Base-by-base conservation (phyloP, 2,329 filamentous ascomycete species). In the Epichloe bromicola region DNA sequence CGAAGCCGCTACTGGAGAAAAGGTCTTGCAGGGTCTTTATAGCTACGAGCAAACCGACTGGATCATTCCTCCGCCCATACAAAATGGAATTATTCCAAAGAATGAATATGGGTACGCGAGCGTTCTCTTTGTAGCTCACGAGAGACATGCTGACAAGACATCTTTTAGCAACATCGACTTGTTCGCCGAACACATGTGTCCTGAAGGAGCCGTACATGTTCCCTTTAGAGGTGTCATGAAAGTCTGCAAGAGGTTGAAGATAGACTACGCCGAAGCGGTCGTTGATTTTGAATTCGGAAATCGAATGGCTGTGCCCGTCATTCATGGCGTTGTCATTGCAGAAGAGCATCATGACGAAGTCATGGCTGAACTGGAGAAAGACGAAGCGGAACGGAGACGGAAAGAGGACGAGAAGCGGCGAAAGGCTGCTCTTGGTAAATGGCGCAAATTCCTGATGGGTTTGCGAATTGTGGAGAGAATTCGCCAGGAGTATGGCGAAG, bases 251-350 rank as follows among this genome's bases (percentile, higher is more conserved):
- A 83, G 86, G 54, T 73, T 98, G 0, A 80, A 81, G 4, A 85
- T 97, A 38, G 89, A 96, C 62, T 94, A 83, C 59, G 93, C 93
- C 0, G 93, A 97, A 67, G 93, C 93, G 1, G 93, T 95, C 2
- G 90, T 90, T 0, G 93, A 88, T 1, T 98, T 98, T 63, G 93
- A 98, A 63, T 98, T 97, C 64, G 91, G 91, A 0, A 85, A 93
- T 59, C 85, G 93, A 54, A 90, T 93, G 76, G 93, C 93, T 5
- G 88, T 97, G 1, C 93, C 93, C 0, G 82, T 96, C 1, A 85
- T 97, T 30, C 85, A 87, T 50, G 93, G 91, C 1, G 88, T 96
- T 0, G 89, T 98, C 0, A 79, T 96, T 2, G 88, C 91, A 0
- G 78, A 82, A 55, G 90, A 95, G 66, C 77, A 95, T 57, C 79